Base-by-base conservation (phyloP, 768 basidiomycete genomes). In the Lactifluus volemus region DNA sequence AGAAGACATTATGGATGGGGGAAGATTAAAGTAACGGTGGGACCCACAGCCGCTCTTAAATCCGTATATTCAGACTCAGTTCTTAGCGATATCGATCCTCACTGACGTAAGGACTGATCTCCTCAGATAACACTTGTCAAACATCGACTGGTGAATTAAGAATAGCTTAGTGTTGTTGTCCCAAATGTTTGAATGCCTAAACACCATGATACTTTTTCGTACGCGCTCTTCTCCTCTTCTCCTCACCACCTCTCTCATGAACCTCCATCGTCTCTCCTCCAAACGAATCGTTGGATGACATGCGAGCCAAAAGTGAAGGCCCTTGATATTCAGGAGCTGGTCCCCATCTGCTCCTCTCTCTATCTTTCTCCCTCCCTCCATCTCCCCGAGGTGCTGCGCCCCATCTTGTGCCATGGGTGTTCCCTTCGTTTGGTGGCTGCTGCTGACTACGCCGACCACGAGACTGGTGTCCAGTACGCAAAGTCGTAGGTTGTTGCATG, bases 241-340 rank as follows among this genome's bases (percentile, higher is more conserved):
- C 3, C 17, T 62, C 60, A 2, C 50, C 34, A 12, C 32, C 60
- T 41, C 38, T 57, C 30, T 45, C 55, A 5, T 29, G 4, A 4
- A 47, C 39, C 34, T 61, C 61, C 38, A 41, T 14, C 45, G 2
- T 29, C 1, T 55, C 59, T n/a, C 49, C 29, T 12, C 25, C 54
- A 61, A 29, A 11, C 15, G n/a, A 7, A 3, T 62, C 61, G 42
- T 41, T 10, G 4, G 61, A 49, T 11, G 60, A 56, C 34, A 62
- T 62, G 5, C 61, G 61, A 53, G 61, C 61, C 39, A 62, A 49
- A n/a, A 62, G 56, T 30, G 61, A 53, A n/a, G 55, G 61, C 12
- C 55, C 47, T 38, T 38, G 61, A 29, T 57, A 53, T 21, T 53
- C 61, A 49, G 51, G 17, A n/a, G 19, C 30, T 4, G 45, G 11